Base-by-base conservation (phyloP, 2,329 filamentous ascomycete species). In the Boeremia exigua region DNA sequence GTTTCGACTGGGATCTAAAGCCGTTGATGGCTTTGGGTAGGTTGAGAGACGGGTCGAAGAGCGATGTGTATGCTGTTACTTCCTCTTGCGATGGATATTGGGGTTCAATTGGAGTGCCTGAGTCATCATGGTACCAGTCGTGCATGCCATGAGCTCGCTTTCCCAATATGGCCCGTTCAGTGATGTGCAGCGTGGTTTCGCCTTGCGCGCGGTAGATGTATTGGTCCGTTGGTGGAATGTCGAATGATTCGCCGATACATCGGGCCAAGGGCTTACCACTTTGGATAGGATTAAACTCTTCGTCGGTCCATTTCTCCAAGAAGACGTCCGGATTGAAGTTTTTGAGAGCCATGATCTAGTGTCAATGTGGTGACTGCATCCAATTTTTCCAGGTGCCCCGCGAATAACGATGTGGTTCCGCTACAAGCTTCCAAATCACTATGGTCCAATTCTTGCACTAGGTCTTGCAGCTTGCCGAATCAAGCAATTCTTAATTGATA, bases 1-100 rank as follows among this genome's bases (percentile, higher is more conserved):
- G 83, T 72, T 85, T 86, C 34, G 89, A 88, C 69, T 90, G 91
- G 58, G 87, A 81, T 43, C 75, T 75, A 65, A 90, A 83, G 44
- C 82, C 83, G 58, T 81, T 88, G 12, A 92, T 80, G 10, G 88
- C 83, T 54, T 87, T 85, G 5, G 81, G 66, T 2, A 87, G 88
- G 11, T 80, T 79, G 4, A 86, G 86, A 1, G 80, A 76, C 1
- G 88, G 81, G 29, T 78, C 79, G 78, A 91, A 92, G 67, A 92
- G 80, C 43, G 83, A 78, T 33, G 85, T 82, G 77, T 92, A 92
- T 15, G 88, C 84, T 38, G 82, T 80, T 53, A 88, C 82, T 65
- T 92, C 89, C 49, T 80, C 63, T 7, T 52, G 38, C 0, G 62
- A 58, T 7, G 69, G 69, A 40, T 69, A 53, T 1, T 63, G 58